Conservation (phyloP, 2,329 filamentous ascomycete species). For the Talaromyces sp. region DNA sequence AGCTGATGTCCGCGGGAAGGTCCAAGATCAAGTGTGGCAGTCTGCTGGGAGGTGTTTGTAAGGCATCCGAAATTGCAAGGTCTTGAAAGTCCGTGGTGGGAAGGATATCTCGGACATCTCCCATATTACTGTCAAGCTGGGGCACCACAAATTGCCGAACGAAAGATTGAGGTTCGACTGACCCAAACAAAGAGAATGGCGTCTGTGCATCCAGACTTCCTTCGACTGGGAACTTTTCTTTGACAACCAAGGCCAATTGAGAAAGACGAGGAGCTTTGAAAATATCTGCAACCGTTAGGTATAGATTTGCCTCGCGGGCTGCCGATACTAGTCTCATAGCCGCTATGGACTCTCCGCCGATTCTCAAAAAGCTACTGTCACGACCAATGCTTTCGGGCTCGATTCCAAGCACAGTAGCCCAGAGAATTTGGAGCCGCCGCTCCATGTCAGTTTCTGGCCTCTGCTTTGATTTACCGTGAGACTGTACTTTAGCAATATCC, state of each 20-base stretch:
- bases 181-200: not conserved
- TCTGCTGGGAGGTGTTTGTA: slow-evolving; percentile 3
- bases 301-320: slow-evolving; percentile 2
- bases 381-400: slow-evolving; percentile 23
- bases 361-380: slow-evolving; percentile 31
- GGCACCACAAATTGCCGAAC: not conserved
- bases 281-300: slow-evolving; percentile 16
- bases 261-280: slow-evolving; percentile 8
- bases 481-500: not conserved
- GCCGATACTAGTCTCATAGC: slow-evolving; percentile 25
- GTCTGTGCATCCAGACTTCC: not conserved
- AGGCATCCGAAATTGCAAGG: slow-evolving; percentile 3
- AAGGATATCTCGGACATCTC: not conserved
- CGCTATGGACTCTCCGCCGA: slow-evolving; percentile 29
- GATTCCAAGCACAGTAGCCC: slow-evolving; percentile 27
- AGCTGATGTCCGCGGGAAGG: not conserved
- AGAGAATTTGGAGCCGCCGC: slow-evolving; percentile 22
- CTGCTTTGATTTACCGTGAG: not conserved
- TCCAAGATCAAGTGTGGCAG: slow-evolving; percentile 10
- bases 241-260: slow-evolving; percentile 3
- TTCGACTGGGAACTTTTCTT: not conserved
- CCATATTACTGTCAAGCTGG: not conserved
- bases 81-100: slow-evolving; percentile 9
- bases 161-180: not conserved
- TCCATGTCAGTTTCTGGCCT: slow-evolving; percentile 19